Conservation (phyloP, 139 green algal genomes). For the Pseudopediastrum boryanum region DNA sequence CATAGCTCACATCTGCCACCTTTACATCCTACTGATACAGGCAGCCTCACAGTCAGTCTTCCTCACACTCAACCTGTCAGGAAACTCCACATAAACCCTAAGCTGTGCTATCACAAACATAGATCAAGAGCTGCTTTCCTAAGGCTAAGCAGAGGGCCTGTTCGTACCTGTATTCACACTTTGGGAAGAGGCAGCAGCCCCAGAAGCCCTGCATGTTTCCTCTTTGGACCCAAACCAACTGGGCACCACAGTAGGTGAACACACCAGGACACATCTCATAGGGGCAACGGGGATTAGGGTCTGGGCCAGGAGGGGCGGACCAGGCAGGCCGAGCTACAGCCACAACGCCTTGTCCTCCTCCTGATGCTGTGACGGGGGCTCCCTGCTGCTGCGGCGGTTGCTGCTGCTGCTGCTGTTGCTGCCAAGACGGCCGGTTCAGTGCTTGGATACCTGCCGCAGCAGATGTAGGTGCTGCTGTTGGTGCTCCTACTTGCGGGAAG, state of each 20-base stretch:
- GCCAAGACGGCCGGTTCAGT: no score
- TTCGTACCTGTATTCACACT: slow-evolving; percentile 30
- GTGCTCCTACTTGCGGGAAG: background rate
- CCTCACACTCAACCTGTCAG: background rate
- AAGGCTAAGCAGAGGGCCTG: background rate
- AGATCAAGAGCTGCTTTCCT: background rate
- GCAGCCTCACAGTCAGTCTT: background rate
- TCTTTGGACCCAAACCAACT: background rate
- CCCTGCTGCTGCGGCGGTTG: no score
- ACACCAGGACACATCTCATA: slow-evolving; percentile 34
- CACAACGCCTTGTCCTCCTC: background rate
- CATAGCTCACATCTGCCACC: background rate
- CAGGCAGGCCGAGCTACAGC: background rate
- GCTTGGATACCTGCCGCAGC: background rate
- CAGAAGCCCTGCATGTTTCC: slow-evolving; percentile 24
- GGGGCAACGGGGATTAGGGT: slow-evolving; percentile 23
- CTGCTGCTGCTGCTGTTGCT: slow-evolving; percentile 15
- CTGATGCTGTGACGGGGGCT: no score
- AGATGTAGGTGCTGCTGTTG: slow-evolving; percentile 15
- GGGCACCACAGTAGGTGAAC: slow-evolving; percentile 15
- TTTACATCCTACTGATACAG: background rate
- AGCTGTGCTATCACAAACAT: background rate
- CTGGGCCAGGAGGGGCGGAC: background rate
- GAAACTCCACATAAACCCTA: background rate
- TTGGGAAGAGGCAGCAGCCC: slow-evolving; percentile 20